Base-by-base conservation (phyloP, 2,329 filamentous ascomycete species). In the Fusarium fujikuroi region DNA sequence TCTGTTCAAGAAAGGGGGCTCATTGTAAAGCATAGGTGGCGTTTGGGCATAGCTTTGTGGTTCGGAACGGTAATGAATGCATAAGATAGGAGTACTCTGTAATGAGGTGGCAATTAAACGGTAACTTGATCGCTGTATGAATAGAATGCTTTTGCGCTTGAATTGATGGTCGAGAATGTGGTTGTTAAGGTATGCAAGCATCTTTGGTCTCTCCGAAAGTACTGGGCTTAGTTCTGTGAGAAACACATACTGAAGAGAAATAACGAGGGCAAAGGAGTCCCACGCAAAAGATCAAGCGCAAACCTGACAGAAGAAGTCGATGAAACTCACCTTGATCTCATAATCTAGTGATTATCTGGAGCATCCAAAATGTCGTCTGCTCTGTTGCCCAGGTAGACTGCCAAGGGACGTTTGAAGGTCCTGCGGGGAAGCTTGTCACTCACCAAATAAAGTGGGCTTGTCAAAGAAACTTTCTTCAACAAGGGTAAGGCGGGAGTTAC, bases 1-100 rank as follows among this genome's bases (percentile, higher is more conserved):
- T 47, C 65, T 77, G 34, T 70, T 79, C 25, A 73, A 77, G 66
- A 83, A 79, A 67, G 84, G 84, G 46, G 85, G 84, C 71, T 87
- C 86, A 25, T 78, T 85, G 63, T 88, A 73, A 46, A 70, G 44
- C 47, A 57, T 53, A 53, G 49, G 68, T 68, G 28, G 76, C 70
- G 71, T 71, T 74, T 36, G 39, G 63, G 57, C 42, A 61, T 50
- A 54, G 60, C 59, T 64, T 66, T 34, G 34, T 30, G 54, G 39
- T 64, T 70, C 42, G 54, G 40, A 64, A 57, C 40, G 50, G 65
- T 65, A 63, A 62, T 59, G 60, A 49, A 58, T 75, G 73, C 74
- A 77, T 77, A 39, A 47, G 44, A 70, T 52, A 56, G 72, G 70
- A 76, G 70, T 76, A 58, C 43, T 58, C 19, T 49, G 50, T 28